phyloP scores from a whole-genome alignment of 2,329 filamentous ascomycete genomes.

The Balansia obtecta region DNA sequence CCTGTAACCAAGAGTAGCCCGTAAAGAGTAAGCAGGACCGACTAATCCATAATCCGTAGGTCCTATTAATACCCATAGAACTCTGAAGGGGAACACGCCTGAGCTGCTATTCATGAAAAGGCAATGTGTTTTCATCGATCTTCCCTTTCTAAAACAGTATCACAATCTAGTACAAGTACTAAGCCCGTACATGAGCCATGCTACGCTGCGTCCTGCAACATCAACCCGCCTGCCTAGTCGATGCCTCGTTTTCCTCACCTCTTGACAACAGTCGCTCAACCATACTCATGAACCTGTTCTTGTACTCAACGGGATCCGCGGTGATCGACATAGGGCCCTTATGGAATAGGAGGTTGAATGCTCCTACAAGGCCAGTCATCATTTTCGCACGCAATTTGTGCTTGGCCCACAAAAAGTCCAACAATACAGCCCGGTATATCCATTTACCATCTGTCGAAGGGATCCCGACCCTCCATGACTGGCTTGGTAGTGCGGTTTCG shows the following conservation, averaged over 20 bases:
- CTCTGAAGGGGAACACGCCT: too few species aligned
- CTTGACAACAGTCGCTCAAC: constrained; percentile 25
- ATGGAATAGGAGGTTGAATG: constrained; percentile 49
- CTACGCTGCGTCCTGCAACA: neutral
- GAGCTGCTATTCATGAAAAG: too few species aligned
- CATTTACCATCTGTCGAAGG: constrained; percentile 49
- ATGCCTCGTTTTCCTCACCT: neutral
- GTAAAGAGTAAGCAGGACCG: too few species aligned
- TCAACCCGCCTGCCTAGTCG: neutral
- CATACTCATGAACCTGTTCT: constrained; percentile 38
- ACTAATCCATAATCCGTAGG: too few species aligned
- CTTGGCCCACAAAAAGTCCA: constrained; percentile 73
- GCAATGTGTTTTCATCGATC: neutral
- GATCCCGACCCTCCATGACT: constrained; percentile 48
- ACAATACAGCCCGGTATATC: constrained; percentile 52
- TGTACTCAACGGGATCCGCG: constrained; percentile 55
- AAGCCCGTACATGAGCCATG: neutral
- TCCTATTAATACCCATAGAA: too few species aligned
- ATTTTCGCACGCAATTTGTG: constrained; percentile 53
- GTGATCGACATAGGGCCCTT: constrained; percentile 67
- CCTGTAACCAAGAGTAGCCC: too few species aligned
- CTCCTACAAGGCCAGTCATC: constrained; percentile 52
- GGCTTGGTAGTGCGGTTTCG: neutral
- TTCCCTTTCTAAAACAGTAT: neutral
- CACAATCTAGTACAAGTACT: neutral